A percentile compares a stretch with the other conserved stretches of the same genome.
Conservation (phyloP, 768 basidiomycete genomes). For the Phlebiopsis gigantea region DNA sequence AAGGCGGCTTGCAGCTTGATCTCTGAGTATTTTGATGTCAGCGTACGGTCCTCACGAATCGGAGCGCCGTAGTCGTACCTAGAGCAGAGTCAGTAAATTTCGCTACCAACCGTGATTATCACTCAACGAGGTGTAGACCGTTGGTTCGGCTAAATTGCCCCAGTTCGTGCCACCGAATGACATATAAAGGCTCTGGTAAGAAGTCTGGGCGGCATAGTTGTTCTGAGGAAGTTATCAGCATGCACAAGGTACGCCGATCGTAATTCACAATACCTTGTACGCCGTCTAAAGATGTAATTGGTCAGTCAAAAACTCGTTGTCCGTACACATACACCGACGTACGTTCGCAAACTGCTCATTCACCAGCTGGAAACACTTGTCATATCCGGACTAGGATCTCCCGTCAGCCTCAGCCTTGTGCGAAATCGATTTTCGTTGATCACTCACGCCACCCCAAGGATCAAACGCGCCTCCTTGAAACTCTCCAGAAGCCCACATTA, state of each 20-base stretch:
- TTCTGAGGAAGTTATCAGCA: slow-evolving; percentile 13
- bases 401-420: too few species aligned
- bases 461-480: slow-evolving; percentile 22
- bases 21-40: slow-evolving; percentile 25
- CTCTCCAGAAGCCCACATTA: slow-evolving; percentile 17
- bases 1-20: slow-evolving; percentile 26
- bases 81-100: not conserved
- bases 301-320: not conserved
- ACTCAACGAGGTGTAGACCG: slow-evolving; percentile 19
- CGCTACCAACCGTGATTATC: not conserved
- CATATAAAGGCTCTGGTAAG: slow-evolving; percentile 22
- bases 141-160: slow-evolving; percentile 22
- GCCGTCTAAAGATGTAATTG: not conserved
- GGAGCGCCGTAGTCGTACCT: slow-evolving; percentile 24
- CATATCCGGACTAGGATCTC: slow-evolving; percentile 19
- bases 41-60: slow-evolving; percentile 23
- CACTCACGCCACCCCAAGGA: slow-evolving; percentile 21
- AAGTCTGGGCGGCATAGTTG: slow-evolving; percentile 20
- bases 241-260: not conserved
- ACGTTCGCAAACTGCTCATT: slow-evolving; percentile 23
- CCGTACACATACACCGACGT: slow-evolving; percentile 5
- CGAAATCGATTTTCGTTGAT: too few species aligned
- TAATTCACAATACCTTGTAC: slow-evolving; percentile 6
- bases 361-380: slow-evolving; percentile 19
- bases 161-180: slow-evolving; percentile 22